These are phyloP conservation scores for Metschnikowia reukaufii DNA, from an alignment of 805 yeast genomes.

Conservation along the genomic window DNA sequence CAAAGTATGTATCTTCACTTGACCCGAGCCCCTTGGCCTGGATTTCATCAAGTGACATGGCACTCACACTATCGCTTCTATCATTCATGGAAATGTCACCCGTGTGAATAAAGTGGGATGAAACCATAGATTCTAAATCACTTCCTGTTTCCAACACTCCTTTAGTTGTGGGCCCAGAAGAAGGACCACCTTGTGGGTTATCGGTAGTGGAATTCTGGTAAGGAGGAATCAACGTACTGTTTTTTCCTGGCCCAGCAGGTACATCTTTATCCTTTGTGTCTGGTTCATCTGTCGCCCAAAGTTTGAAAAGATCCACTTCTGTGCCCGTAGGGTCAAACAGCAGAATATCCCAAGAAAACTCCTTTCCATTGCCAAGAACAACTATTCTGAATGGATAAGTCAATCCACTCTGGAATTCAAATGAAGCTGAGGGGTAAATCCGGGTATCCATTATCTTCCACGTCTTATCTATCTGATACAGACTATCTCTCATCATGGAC, in stretches of 20 bases:
- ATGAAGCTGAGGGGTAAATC: neutral
- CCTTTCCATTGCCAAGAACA: neutral
- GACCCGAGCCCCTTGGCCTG: neutral
- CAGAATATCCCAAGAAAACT: neutral
- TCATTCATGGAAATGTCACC: neutral
- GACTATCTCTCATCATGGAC: neutral
- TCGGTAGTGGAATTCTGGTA: too few species aligned
- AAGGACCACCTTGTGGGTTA: neutral
- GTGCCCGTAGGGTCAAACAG: neutral
- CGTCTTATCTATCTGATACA: neutral
- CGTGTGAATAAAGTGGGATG: slow-evolving; percentile 1
- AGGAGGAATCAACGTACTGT: too few species aligned
- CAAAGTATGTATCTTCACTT: neutral
- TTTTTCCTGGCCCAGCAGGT: neutral
- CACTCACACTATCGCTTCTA: neutral
- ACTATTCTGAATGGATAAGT: slow-evolving; percentile 6
- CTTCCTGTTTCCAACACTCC: neutral
- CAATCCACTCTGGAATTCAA: neutral
- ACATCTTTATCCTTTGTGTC: neutral
- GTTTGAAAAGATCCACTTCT: slow-evolving; percentile 1
- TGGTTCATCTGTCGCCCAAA: neutral
- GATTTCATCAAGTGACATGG: neutral
- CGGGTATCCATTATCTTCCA: slow-evolving; percentile 7
- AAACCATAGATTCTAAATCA: neutral
- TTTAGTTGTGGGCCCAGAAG: neutral